Conservation (phyloP, 495 filamentous ascomycete genomes). For the Penicillium nucicola region DNA sequence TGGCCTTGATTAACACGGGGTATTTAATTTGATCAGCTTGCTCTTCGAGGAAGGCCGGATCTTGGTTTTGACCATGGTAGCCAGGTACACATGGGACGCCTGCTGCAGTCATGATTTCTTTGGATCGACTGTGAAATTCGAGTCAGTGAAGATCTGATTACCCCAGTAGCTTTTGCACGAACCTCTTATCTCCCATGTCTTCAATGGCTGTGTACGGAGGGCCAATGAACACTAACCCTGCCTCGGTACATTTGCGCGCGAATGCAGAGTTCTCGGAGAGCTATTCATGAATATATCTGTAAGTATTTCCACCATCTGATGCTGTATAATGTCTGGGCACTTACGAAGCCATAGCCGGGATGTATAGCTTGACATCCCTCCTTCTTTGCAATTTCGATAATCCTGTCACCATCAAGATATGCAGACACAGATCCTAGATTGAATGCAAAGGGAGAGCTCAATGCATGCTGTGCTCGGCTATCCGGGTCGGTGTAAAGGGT, state of each 20-base stretch:
- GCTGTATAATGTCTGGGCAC: slow-evolving; percentile 11
- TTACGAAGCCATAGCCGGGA: slow-evolving; percentile 93
- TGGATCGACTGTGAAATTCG: slow-evolving; percentile 55
- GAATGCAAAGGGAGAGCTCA: slow-evolving; percentile 75
- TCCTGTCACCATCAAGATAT: slow-evolving; percentile 90
- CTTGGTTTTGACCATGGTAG: slow-evolving; percentile 88
- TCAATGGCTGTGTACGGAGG: slow-evolving; percentile 91
- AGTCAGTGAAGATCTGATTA: not conserved
- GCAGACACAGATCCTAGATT: slow-evolving; percentile 77
- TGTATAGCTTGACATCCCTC: slow-evolving; percentile 88
- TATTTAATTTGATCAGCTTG: slow-evolving; percentile 82
- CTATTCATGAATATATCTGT: slow-evolving; percentile 19
- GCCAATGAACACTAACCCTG: slow-evolving; percentile 91
- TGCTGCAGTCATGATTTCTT: slow-evolving; percentile 92
- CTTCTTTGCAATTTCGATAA: slow-evolving; percentile 80
- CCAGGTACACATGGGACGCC: slow-evolving; percentile 95
- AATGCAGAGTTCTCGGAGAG: slow-evolving; percentile 90
- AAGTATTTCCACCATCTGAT: not conserved
- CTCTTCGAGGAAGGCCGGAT: slow-evolving; percentile 61
- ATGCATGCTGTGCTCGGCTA: slow-evolving; percentile 79
- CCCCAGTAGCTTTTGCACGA: slow-evolving; percentile 9
- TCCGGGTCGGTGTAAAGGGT: slow-evolving; percentile 96
- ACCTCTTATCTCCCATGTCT: slow-evolving; percentile 96
- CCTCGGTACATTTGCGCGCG: slow-evolving; percentile 82
- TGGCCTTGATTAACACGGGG: slow-evolving; percentile 93